phyloP scores from a whole-genome alignment of 1,284 basidiomycete species.

The Butyriboletus regius region DNA sequence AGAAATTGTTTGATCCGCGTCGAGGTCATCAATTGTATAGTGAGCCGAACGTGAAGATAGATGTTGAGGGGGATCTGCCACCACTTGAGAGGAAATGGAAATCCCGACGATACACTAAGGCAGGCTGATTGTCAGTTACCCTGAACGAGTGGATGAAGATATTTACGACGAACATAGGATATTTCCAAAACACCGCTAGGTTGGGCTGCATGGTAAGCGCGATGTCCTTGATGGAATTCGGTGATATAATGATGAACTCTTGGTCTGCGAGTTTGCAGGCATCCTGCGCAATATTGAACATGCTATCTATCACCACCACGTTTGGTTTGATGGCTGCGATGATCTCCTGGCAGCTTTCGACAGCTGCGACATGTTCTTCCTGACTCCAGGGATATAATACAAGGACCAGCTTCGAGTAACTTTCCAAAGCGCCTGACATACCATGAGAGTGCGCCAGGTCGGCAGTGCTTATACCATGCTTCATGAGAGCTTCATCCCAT shows the following conservation, averaged over 20 bases:
- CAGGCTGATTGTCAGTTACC: background rate
- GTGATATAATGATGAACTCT: slow-evolving; percentile 2
- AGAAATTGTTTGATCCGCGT: background rate
- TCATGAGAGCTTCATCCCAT: background rate
- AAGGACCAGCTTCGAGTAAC: background rate
- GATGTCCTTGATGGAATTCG: slow-evolving; percentile 3
- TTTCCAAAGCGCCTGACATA: slow-evolving; percentile 1
- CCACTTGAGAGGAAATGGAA: slow-evolving; percentile 8
- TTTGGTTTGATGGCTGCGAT: slow-evolving; percentile 4
- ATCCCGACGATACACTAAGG: background rate
- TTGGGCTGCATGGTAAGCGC: background rate
- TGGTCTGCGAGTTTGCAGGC: slow-evolving; percentile 7
- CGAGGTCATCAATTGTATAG: background rate
- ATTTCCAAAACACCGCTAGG: slow-evolving; percentile 6
- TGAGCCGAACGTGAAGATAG: slow-evolving; percentile 5
- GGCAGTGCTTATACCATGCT: background rate
- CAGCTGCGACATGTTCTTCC: slow-evolving; percentile 4
- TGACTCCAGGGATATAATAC: background rate
- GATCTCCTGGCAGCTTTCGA: background rate
- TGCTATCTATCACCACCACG: background rate
- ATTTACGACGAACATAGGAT: slow-evolving; percentile 1
- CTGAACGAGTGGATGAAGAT: background rate
- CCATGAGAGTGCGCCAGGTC: background rate
- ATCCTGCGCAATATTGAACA: slow-evolving; percentile 7
- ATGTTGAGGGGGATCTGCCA: slow-evolving; percentile 13